phyloP scores from a whole-genome alignment of 1,139 yeast species.

The Lodderomyces margitis region DNA sequence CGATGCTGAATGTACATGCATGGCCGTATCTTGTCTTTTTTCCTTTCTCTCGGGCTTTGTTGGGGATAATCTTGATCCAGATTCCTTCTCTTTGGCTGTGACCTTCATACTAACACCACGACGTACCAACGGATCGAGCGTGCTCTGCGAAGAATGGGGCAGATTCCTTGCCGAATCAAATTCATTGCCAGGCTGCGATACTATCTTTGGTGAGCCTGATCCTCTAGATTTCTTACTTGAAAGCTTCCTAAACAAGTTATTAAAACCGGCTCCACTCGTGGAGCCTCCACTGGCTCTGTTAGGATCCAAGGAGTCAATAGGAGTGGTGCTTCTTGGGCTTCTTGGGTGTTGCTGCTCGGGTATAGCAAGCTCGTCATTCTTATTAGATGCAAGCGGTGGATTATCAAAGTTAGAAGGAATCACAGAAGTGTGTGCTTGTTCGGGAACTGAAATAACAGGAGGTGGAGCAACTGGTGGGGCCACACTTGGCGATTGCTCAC shows the following conservation, averaged over 20 bases:
- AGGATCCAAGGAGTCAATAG: slow-evolving; percentile 35
- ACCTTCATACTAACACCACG: slow-evolving; percentile 64
- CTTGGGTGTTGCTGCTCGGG: slow-evolving; percentile 41
- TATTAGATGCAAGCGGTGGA: slow-evolving; percentile 17
- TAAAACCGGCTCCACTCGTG: slow-evolving; percentile 28
- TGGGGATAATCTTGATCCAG: slow-evolving; percentile 20
- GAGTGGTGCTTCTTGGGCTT: slow-evolving; percentile 26
- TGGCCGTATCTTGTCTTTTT: slow-evolving; percentile 1
- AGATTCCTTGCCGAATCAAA: slow-evolving; percentile 9
- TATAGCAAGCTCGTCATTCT: slow-evolving; percentile 10
- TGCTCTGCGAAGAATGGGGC: slow-evolving; percentile 12
- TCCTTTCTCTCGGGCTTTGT: slow-evolving; percentile 6
- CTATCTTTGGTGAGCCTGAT: slow-evolving; percentile 14
- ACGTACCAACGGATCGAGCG: slow-evolving; percentile 51
- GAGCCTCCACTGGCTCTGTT: slow-evolving; percentile 21
- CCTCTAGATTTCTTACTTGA: slow-evolving; percentile 34
- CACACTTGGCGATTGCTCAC: slow-evolving; percentile 6
- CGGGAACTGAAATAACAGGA: slow-evolving; percentile 48
- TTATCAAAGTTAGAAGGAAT: slow-evolving; percentile 16
- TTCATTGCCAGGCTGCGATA: slow-evolving; percentile 9
- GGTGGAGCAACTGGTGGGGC: slow-evolving; percentile 7
- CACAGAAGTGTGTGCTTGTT: slow-evolving; percentile 64
- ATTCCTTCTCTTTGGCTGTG: slow-evolving; percentile 52
- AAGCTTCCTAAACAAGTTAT: slow-evolving; percentile 39
- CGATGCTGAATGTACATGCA: slow-evolving; percentile 34